Evolutionary conservation across 176 grass and related monocot genomes (phyloP), one percentile per base, ranked within the genome.

Genomic region (Stipa capillata): DNA sequence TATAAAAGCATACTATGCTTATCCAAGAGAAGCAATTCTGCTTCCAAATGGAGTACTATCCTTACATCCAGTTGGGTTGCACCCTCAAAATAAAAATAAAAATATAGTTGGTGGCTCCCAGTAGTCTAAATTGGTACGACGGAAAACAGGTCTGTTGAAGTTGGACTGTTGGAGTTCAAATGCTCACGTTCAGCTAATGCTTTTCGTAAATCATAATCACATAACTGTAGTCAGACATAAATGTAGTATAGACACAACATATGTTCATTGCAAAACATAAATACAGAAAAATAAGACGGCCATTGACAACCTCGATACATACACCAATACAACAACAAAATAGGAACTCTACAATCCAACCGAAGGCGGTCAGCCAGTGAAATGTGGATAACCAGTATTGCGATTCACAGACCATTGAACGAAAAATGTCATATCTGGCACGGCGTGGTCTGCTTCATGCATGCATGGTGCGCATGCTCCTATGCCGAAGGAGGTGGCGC

Each of bases 401-500:
- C n/a, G n/a, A n/a, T n/a, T n/a, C n/a, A n/a, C n/a, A n/a, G 33
- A n/a, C 28, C 74, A 47, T 60, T 32, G 40, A 44, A 14, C 18
- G 18, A 77, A 8, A 10, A 10, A 6, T 47, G 41, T 48, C 23
- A 61, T 51, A 7, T 72, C 29, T 9, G 2, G 11, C 37, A n/a
- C 27, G 8, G 28, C 23, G 13, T 74, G 34, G n/a, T 31, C 48
- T 54, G 29, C 4, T 50, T 36, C 60, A 25, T 20, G 44, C 62
- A 12, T 13, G 18, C 34, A 9, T 20, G 3, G 39, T 9, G 16
- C 2, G 18, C 62, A 39, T 17, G 62, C 62, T n/a, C 66, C 60
- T 79, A 66, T 16, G 44, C 44, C 8, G 44, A 79, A 62, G 76
- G 76, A 40, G 76, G 60, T 12, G 76, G 45, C 8, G 60, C 76